These are phyloP conservation scores for Chalciporus sp. DNA, from an alignment of 1,284 basidiomycete genomes.

Conservation along the genomic window DNA sequence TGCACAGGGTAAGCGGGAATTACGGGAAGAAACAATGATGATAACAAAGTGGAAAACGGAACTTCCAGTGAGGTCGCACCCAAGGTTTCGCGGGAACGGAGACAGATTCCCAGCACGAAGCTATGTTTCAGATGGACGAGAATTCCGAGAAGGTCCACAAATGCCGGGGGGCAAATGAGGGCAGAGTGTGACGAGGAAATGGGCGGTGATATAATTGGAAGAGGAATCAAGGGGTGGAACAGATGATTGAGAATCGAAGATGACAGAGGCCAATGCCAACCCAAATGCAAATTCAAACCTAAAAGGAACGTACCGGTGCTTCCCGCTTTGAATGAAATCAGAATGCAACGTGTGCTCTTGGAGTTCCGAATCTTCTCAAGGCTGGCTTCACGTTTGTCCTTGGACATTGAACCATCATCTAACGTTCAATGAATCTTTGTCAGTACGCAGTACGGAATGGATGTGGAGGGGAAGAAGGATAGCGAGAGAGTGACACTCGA, in stretches of 20 bases:
- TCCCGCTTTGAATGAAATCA: conserved; percentile 97
- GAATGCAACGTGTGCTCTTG: conserved; percentile 66
- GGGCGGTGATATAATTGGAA: not conserved
- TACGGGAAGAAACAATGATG: not conserved
- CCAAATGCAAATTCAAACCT: not conserved
- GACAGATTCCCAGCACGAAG: not conserved
- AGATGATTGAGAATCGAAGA: not conserved
- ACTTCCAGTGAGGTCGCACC: not conserved
- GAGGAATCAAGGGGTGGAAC: not conserved
- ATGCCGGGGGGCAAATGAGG: not conserved
- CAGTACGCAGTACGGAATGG: not conserved
- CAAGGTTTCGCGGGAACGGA: conserved; percentile 1
- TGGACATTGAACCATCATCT: conserved; percentile 90
- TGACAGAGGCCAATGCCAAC: not conserved
- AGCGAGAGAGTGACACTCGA: not conserved
- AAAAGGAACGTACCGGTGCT: conserved; percentile 66
- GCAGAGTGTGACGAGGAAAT: not conserved
- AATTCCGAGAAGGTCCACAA: not conserved
- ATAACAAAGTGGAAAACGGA: not conserved
- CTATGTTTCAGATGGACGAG: not conserved
- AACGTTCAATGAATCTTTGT: conserved; percentile 4
- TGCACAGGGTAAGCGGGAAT: not conserved
- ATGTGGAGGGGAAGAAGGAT: not conserved
- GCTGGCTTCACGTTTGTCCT: conserved; percentile 74
- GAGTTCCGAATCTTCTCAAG: conserved; percentile 74